These are phyloP conservation scores for Phytophthora sojae DNA, from an alignment of 352 stramenopile genomes.

Conservation along the genomic window DNA sequence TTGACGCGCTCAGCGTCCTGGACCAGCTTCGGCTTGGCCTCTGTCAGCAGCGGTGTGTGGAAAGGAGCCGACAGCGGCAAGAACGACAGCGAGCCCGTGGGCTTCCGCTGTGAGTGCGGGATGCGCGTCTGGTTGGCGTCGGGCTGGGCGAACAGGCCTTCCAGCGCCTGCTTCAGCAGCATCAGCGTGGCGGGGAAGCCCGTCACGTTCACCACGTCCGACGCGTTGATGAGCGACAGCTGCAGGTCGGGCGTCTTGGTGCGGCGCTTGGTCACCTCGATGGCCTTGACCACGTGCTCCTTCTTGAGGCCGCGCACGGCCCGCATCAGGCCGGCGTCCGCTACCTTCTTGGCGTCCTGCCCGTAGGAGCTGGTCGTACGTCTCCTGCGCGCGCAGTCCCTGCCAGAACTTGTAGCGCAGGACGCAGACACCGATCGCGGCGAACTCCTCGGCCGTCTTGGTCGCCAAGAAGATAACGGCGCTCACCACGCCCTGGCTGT, in stretches of 20 bases:
- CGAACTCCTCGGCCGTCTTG: slow-evolving; percentile 61
- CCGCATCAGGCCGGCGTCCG: slow-evolving; percentile 75
- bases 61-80: slow-evolving; percentile 77
- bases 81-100: slow-evolving; percentile 61
- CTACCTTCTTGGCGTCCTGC: slow-evolving; percentile 39
- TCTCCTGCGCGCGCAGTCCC: slow-evolving; percentile 75
- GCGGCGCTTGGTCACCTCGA: slow-evolving; percentile 56
- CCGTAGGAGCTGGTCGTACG: slow-evolving; percentile 45
- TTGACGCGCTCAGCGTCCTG: slow-evolving; percentile 58
- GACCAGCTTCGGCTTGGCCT: slow-evolving; percentile 55
- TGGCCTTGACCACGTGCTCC: slow-evolving; percentile 52
- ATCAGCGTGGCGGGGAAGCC: slow-evolving; percentile 65
- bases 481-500: slow-evolving; percentile 85
- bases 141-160: slow-evolving; percentile 52
- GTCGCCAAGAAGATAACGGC: slow-evolving; percentile 71
- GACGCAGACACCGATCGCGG: slow-evolving; percentile 46
- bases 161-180: slow-evolving; percentile 61
- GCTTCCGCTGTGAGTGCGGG: slow-evolving; percentile 83
- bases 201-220: slow-evolving; percentile 70
- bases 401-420: slow-evolving; percentile 88
- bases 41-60: slow-evolving; percentile 65
- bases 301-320: slow-evolving; percentile 41
- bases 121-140: slow-evolving; percentile 78
- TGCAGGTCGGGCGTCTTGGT: slow-evolving; percentile 64
- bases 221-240: slow-evolving; percentile 78